These are phyloP conservation scores for Phytophthora citricola DNA, from an alignment of 352 stramenopile genomes.

Conservation along the genomic window DNA sequence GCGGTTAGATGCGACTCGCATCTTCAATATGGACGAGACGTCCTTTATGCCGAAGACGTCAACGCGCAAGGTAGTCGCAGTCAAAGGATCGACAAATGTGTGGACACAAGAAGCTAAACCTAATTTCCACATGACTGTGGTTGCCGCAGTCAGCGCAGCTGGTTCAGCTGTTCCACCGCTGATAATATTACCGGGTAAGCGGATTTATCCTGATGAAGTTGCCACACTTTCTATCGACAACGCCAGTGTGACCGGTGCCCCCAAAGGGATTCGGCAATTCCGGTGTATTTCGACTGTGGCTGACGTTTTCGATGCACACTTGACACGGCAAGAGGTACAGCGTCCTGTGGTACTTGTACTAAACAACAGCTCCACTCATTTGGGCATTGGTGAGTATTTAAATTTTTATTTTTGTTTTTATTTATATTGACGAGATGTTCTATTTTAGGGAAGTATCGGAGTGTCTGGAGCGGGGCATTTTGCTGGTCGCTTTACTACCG, in stretches of 20 bases:
- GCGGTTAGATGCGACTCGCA: background rate
- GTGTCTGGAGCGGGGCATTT: background rate
- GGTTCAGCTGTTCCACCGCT: background rate
- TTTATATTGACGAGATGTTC: background rate
- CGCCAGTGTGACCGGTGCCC: background rate
- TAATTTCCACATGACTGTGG: background rate
- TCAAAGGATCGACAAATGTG: slow-evolving; percentile 1
- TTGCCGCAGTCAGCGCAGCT: background rate
- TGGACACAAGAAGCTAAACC: background rate
- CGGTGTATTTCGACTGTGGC: background rate
- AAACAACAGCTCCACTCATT: slow-evolving; percentile 4
- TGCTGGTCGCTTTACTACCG: background rate
- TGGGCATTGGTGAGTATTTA: background rate
- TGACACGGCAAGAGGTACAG: background rate
- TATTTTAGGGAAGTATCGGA: background rate
- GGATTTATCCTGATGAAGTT: background rate
- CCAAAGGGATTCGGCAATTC: background rate
- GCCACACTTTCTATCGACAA: background rate
- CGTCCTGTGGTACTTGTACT: background rate
- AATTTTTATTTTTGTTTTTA: background rate
- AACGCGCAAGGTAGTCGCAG: background rate
- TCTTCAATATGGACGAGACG: background rate
- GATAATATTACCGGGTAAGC: background rate
- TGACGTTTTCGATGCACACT: background rate
- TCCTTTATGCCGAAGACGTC: background rate